Evolutionary conservation across 2,329 filamentous ascomycete genomes (phyloP), one percentile per base, ranked within the genome.

Genomic region (Pleoardoris graminearum): DNA sequence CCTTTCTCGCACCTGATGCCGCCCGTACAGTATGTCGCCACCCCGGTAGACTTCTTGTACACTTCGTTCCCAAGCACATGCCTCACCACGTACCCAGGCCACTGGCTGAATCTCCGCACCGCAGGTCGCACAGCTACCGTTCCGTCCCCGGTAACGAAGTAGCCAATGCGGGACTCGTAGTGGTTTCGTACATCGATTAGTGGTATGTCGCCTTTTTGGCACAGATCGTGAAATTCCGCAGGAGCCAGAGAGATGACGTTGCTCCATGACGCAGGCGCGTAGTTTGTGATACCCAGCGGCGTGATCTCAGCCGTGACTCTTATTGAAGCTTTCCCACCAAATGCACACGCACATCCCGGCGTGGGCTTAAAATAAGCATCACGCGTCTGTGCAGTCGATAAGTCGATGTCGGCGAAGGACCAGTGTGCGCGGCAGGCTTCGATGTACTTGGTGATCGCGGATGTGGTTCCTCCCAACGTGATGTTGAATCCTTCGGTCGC

Each of bases 1-100:
- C 59, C 61, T 25, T 66, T 66, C 36, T 66, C 62, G 35, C 62
- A 66, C 10, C 62, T 50, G 12, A 66, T 64, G 1, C 62, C 62
- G 19, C 62, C 62, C 0, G 62, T 66, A 29, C 62, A 66, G 35
- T 66, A 66, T 7, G 62, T 64, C 35, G 61, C 53, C 30, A 66
- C 54, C 2, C 44, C 44, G 8, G n/a, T 6, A 3, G 58, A 51
- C 21, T 59, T 60, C 33, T 50, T 53, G 36, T 32, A 53, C 17
- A 41, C 27, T 6, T 57, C 51, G 10, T 54, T 53, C n/a, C 55
- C 57, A 1, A 59, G 37, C 10, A 63, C 52, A 48, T 64, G 56
- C 32, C 50, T 53, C 12, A 55, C 48, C 11, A 66, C 57, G 37
- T 63, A 66, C 3, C 55, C 60, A 17, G 62, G 62, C 60, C 61